Conservation (phyloP, 768 basidiomycete genomes). For the Paxillus rubicundulus region DNA sequence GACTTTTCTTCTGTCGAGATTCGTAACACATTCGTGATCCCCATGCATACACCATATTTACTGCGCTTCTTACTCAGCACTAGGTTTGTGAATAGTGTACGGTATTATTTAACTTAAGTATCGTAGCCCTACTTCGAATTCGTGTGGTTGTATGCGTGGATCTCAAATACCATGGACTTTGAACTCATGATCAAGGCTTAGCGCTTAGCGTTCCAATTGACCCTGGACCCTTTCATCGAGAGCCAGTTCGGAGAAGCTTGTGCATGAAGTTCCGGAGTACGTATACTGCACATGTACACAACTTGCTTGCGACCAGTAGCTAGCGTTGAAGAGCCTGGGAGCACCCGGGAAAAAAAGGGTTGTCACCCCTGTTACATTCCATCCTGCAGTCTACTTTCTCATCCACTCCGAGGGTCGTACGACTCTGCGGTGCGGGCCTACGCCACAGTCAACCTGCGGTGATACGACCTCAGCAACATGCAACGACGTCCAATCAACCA, state of each 20-base stretch:
- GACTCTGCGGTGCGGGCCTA: no score
- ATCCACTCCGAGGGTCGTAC: no score
- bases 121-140: not conserved
- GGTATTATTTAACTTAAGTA: not conserved
- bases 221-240: no score
- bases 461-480: no score
- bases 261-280: no score
- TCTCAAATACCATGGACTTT: not conserved
- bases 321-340: not conserved
- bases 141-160: not conserved
- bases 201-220: no score
- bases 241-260: no score
- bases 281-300: not conserved
- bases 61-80: constrained; percentile 2
- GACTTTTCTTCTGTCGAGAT: constrained; percentile 1
- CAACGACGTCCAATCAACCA: no score
- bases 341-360: not conserved
- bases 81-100: constrained; percentile 6
- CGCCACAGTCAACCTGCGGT: no score
- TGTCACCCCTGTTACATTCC: no score
- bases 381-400: no score
- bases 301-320: not conserved
- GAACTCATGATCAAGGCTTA: no score
- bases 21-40: not conserved
- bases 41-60: constrained; percentile 3